Percentiles rank a stretch among this genome's conserved stretches.
phyloP scores from a whole-genome alignment of 768 basidiomycete species.

The Suillus occidentalis region DNA sequence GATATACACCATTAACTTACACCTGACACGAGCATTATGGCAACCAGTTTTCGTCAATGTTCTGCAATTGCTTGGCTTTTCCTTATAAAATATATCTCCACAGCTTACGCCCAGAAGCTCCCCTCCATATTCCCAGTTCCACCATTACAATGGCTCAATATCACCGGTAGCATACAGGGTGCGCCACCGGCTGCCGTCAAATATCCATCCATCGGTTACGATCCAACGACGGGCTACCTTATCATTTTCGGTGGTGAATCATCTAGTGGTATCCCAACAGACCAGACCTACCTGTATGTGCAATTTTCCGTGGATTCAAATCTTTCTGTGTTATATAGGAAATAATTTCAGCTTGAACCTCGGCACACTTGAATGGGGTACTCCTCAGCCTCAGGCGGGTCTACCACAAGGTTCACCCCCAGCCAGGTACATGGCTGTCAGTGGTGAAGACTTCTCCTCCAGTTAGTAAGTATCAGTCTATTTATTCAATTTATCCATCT shows the following conservation, averaged over 20 bases:
- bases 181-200: slow-evolving; percentile 59
- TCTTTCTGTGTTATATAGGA: slow-evolving; percentile 8
- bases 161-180: slow-evolving; percentile 56
- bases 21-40: slow-evolving; percentile 20
- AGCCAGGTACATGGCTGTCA: slow-evolving; percentile 61
- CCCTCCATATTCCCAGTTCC: slow-evolving; percentile 49
- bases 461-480: slow-evolving; percentile 63
- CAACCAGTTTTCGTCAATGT: slow-evolving; percentile 9
- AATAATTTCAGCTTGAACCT: slow-evolving; percentile 55
- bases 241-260: slow-evolving; percentile 80
- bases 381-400: slow-evolving; percentile 50
- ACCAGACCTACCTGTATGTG: slow-evolving; percentile 67
- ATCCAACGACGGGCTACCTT: slow-evolving; percentile 47
- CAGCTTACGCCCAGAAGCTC: slow-evolving; percentile 44
- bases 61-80: slow-evolving; percentile 16
- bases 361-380: slow-evolving; percentile 58
- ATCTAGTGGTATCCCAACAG: slow-evolving; percentile 58
- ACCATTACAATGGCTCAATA: slow-evolving; percentile 64
- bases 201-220: slow-evolving; percentile 67
- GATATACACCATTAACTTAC: slow-evolving; percentile 25
- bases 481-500: slow-evolving; percentile 15
- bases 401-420: slow-evolving; percentile 51
- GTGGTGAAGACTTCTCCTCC: slow-evolving; percentile 72
- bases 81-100: slow-evolving; percentile 18
- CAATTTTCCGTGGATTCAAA: neutral